phyloP scores from a whole-genome alignment of 139 green algal genomes.

The Asterochloris erici region DNA sequence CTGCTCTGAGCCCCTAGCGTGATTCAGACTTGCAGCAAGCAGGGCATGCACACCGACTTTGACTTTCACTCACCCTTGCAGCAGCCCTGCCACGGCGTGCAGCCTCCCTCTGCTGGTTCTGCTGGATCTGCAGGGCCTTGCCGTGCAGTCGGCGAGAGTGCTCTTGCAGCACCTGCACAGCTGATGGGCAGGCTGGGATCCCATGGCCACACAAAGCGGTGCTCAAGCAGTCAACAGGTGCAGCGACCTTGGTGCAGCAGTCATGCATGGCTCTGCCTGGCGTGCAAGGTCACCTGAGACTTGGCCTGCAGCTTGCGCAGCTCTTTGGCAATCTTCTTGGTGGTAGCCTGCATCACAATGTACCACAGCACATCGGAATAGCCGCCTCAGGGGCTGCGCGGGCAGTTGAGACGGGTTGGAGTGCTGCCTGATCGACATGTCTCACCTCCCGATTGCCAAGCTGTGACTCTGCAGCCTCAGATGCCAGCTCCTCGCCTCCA shows the following conservation, averaged over 20 bases:
- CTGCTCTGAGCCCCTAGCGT: neutral
- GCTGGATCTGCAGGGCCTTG: slow-evolving; percentile 2
- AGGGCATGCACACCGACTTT: neutral
- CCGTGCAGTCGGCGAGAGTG: slow-evolving; percentile 12
- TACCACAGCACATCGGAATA: neutral
- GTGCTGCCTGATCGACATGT: neutral
- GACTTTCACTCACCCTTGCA: neutral
- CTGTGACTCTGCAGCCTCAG: neutral
- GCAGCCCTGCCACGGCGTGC: neutral
- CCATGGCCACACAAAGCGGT: too few relatives aligned
- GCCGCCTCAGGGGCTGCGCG: neutral
- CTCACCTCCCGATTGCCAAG: neutral
- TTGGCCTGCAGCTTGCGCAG: slow-evolving; percentile 14
- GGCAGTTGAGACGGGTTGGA: neutral
- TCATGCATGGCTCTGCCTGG: too few relatives aligned
- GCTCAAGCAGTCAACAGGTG: too few relatives aligned
- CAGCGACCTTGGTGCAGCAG: too few relatives aligned
- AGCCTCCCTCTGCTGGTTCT: neutral
- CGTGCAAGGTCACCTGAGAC: neutral
- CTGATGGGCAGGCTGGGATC: too few relatives aligned
- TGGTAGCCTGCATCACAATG: neutral
- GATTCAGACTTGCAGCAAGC: neutral
- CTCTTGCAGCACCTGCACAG: slow-evolving; percentile 1
- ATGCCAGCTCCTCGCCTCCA: neutral
- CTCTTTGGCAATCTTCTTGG: slow-evolving; percentile 6